Evolutionary conservation across 2,329 filamentous ascomycete species (phyloP).

Genomic region (Penicillium rolfsii): DNA sequence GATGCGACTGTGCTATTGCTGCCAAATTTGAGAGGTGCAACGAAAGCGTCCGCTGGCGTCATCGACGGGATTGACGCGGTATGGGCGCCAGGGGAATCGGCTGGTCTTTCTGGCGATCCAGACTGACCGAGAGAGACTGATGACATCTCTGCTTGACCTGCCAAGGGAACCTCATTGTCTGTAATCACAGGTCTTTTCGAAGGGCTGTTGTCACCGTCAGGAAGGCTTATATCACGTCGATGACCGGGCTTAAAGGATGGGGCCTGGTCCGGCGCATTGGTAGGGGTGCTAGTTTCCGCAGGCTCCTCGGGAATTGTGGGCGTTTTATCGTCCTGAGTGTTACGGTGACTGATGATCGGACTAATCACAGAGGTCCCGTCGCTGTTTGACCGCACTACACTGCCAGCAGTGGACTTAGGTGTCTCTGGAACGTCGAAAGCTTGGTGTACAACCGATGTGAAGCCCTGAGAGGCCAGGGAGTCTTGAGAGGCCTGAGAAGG

Average conservation of each 20-base stretch:
- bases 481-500: slow-evolving; percentile 47
- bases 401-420: slow-evolving; percentile 56
- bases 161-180: slow-evolving; percentile 45
- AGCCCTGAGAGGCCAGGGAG: slow-evolving; percentile 44
- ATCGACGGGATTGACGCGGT: slow-evolving; percentile 1
- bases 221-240: slow-evolving; percentile 61
- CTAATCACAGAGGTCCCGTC: slow-evolving; percentile 66
- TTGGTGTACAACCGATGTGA: slow-evolving; percentile 64
- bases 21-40: slow-evolving; percentile 41
- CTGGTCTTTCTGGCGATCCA: slow-evolving; percentile 16
- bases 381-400: slow-evolving; percentile 63
- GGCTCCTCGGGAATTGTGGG: slow-evolving; percentile 61
- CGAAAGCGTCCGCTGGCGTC: slow-evolving; percentile 20
- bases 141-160: slow-evolving; percentile 51
- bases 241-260: slow-evolving; percentile 56
- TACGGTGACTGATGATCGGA: slow-evolving; percentile 61
- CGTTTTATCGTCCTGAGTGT: slow-evolving; percentile 47
- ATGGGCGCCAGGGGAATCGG: slow-evolving; percentile 9
- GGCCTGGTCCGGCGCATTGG: slow-evolving; percentile 28
- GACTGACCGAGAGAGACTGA: slow-evolving; percentile 41
- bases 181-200: slow-evolving; percentile 61
- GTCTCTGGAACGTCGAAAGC: slow-evolving; percentile 65
- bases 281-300: slow-evolving; percentile 37
- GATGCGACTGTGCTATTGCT: slow-evolving; percentile 23
- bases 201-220: slow-evolving; percentile 62